Percentiles rank a stretch among this genome's conserved stretches.
Conservation (phyloP, 2,329 filamentous ascomycete species). For the Paramyrothecium roridum region DNA sequence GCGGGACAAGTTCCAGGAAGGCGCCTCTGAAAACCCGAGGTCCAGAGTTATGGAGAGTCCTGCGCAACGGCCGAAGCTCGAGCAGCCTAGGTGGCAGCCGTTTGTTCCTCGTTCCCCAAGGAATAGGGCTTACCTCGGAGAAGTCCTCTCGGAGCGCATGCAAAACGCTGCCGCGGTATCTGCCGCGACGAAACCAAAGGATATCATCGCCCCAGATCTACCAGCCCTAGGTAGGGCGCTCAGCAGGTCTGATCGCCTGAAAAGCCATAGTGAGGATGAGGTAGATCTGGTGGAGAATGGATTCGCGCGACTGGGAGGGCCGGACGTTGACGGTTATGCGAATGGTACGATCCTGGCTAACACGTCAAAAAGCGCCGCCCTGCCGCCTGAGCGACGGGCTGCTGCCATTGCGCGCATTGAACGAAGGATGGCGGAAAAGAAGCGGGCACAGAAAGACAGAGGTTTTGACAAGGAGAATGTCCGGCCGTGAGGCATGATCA, state of each 20-base stretch:
- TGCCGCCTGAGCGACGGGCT: slow-evolving; percentile 49
- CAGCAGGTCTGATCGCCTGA: slow-evolving; percentile 17
- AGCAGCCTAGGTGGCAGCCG: slow-evolving; percentile 35
- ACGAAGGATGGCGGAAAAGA: slow-evolving; percentile 50
- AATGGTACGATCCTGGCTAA: slow-evolving; percentile 30
- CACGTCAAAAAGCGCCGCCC: slow-evolving; percentile 34
- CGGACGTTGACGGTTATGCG: slow-evolving; percentile 25
- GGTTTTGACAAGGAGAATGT: slow-evolving; percentile 51
- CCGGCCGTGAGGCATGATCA: slow-evolving; percentile 23
- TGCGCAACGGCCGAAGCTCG: slow-evolving; percentile 21
- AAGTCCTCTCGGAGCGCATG: slow-evolving; percentile 26
- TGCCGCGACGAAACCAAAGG: slow-evolving; percentile 16
- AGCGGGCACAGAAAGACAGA: slow-evolving; percentile 27
- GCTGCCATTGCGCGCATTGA: slow-evolving; percentile 54
- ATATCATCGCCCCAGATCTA: slow-evolving; percentile 20
- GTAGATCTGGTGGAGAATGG: slow-evolving; percentile 44
- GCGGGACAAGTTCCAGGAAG: slow-evolving; percentile 31
- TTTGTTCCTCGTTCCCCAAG: slow-evolving; percentile 38
- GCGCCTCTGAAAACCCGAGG: slow-evolving; percentile 14
- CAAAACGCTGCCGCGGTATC: slow-evolving; percentile 21
- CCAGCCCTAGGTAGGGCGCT: slow-evolving; percentile 20
- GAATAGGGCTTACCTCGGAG: slow-evolving; percentile 31
- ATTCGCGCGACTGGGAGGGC: slow-evolving; percentile 42
- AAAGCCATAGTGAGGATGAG: slow-evolving; percentile 21
- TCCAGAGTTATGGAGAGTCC: slow-evolving; percentile 12